These are phyloP conservation scores for Diospyros kaki DNA, from an alignment of 148 eudicot species.

Conservation along the genomic window DNA sequence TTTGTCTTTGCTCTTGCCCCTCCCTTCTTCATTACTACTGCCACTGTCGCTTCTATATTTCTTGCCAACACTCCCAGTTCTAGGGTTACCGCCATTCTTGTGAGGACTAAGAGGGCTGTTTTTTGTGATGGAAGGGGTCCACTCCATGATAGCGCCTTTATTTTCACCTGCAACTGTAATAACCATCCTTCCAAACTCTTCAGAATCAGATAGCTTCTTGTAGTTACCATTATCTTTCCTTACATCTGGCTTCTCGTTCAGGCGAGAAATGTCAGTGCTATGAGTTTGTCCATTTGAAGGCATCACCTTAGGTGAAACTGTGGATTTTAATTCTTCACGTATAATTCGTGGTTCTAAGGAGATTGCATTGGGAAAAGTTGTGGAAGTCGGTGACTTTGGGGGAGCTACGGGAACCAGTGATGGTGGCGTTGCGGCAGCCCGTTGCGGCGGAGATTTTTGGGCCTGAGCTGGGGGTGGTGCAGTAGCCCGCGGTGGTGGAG, in stretches of 20 bases:
- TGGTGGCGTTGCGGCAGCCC: conserved; percentile 14
- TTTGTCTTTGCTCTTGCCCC: neutral
- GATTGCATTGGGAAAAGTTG: neutral
- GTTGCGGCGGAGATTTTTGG: neutral
- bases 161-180: conserved; percentile 66
- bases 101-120: too few relatives aligned
- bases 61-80: too few relatives aligned
- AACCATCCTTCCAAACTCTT: conserved; percentile 32
- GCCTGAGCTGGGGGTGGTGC: conserved; percentile 14
- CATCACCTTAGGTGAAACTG: too few relatives aligned
- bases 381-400: neutral
- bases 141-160: conserved; percentile 71
- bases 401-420: conserved; percentile 1
- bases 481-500: neutral
- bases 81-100: too few relatives aligned
- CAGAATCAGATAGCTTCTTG: conserved; percentile 30
- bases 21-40: conserved; percentile 19
- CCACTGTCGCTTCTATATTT: too few relatives aligned
- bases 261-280: conserved; percentile 24
- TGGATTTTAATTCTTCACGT: too few relatives aligned
- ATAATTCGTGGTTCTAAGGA: too few relatives aligned
- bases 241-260: conserved; percentile 31
- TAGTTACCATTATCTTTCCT: conserved; percentile 26
- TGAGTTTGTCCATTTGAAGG: too few relatives aligned
- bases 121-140: conserved; percentile 36